These are phyloP conservation scores for Tricladium varicosporioides DNA, from an alignment of 2,329 filamentous ascomycete species.

Conservation along the genomic window DNA sequence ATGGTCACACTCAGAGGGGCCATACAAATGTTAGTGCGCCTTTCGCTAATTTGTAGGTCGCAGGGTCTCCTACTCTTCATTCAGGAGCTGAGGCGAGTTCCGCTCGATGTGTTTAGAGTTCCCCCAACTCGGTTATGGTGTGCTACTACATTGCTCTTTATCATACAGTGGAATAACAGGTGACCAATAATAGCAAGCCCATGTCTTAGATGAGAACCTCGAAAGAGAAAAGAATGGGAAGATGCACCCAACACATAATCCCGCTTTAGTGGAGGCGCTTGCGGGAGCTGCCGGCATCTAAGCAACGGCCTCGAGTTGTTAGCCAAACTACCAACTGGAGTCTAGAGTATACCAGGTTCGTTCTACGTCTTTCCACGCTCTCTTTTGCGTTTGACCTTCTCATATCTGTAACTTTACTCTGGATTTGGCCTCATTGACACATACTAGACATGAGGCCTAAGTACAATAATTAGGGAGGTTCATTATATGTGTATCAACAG, in stretches of 20 bases:
- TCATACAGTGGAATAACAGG: too few relatives aligned
- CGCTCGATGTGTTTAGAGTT: slow-evolving; percentile 80
- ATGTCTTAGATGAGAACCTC: slow-evolving; percentile 65
- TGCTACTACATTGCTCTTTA: slow-evolving; percentile 62
- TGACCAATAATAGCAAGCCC: slow-evolving; percentile 43
- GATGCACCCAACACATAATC: slow-evolving; percentile 41
- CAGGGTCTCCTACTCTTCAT: slow-evolving; percentile 73
- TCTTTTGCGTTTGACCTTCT: neutral
- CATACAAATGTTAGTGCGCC: slow-evolving; percentile 76
- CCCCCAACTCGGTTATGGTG: slow-evolving; percentile 90
- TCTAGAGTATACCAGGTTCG: neutral
- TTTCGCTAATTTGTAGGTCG: slow-evolving; percentile 89
- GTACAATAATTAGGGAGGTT: neutral
- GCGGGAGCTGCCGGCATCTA: too few relatives aligned
- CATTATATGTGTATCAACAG: neutral
- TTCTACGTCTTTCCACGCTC: neutral
- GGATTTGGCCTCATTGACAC: neutral
- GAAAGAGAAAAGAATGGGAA: slow-evolving; percentile 61
- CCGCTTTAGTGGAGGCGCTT: too few relatives aligned
- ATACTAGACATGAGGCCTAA: neutral
- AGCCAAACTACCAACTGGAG: neutral
- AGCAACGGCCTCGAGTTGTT: neutral
- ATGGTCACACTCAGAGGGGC: slow-evolving; percentile 68
- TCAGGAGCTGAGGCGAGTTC: slow-evolving; percentile 86
- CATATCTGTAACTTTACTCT: neutral